Evolutionary conservation across 2,329 filamentous ascomycete species (phyloP).

Genomic region (Ophiostoma sp.): DNA sequence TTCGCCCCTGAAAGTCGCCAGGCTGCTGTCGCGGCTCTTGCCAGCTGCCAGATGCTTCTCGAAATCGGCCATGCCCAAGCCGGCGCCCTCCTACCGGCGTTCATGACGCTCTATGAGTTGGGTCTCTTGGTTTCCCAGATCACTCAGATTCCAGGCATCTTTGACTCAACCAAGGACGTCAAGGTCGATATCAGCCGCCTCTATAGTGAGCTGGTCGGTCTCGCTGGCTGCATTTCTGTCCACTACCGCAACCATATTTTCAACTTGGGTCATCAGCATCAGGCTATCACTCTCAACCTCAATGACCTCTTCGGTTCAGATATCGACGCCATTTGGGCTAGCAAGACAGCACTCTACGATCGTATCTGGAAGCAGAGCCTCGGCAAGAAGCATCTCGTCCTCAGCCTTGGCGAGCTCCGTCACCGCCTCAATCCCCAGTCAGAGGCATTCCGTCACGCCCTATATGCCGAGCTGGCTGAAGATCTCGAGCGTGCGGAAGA

Average conservation of each 20-base stretch:
- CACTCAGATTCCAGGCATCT: slow-evolving; percentile 36
- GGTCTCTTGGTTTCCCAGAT: slow-evolving; percentile 36
- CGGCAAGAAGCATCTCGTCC: slow-evolving; percentile 26
- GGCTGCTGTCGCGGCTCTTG: slow-evolving; percentile 34
- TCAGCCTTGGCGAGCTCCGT: slow-evolving; percentile 32
- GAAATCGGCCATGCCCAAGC: slow-evolving; percentile 39
- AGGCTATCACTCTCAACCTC: slow-evolving; percentile 33
- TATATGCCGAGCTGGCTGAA: slow-evolving; percentile 37
- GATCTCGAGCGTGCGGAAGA: slow-evolving; percentile 37
- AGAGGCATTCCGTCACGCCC: slow-evolving; percentile 28
- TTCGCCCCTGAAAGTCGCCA: slow-evolving; percentile 29
- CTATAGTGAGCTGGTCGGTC: slow-evolving; percentile 35
- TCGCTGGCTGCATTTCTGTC: slow-evolving; percentile 34
- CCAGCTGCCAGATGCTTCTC: slow-evolving; percentile 37
- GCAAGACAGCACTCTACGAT: slow-evolving; percentile 33
- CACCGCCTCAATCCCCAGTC: slow-evolving; percentile 32
- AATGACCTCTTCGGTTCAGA: slow-evolving; percentile 35
- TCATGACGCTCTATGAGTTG: slow-evolving; percentile 38
- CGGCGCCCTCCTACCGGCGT: slow-evolving; percentile 37
- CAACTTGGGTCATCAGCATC: slow-evolving; percentile 28
- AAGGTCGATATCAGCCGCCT: slow-evolving; percentile 34
- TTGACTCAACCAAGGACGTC: slow-evolving; percentile 32
- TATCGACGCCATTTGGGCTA: slow-evolving; percentile 34
- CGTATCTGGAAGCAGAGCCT: slow-evolving; percentile 37
- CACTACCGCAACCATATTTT: slow-evolving; percentile 36